phyloP scores from a whole-genome alignment of 2,329 filamentous ascomycete species.

The Alternaria sp. region DNA sequence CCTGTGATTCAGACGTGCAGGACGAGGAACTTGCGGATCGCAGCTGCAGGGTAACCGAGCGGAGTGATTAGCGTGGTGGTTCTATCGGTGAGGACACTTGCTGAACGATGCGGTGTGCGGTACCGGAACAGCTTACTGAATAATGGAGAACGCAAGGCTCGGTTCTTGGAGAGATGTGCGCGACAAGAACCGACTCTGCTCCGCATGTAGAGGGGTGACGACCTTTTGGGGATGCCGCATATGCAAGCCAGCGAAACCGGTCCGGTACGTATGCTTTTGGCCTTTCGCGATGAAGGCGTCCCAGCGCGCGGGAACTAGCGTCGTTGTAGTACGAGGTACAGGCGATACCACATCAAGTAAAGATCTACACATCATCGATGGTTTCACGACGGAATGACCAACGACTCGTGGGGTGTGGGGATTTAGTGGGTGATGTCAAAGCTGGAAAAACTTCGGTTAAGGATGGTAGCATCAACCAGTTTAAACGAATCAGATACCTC shows the following conservation, averaged over 20 bases:
- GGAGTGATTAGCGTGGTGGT: background rate
- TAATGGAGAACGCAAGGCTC: background rate
- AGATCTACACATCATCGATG: slow-evolving; percentile 20
- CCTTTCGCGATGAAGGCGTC: slow-evolving; percentile 3
- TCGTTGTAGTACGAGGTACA: slow-evolving; percentile 11
- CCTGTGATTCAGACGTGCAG: slow-evolving; percentile 15
- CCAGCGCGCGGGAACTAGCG: slow-evolving; percentile 7
- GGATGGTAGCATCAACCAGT: background rate
- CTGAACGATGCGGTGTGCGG: slow-evolving; percentile 8
- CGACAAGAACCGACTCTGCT: background rate
- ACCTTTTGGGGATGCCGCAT: background rate
- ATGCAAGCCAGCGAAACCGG: slow-evolving; percentile 5
- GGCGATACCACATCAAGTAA: slow-evolving; percentile 17
- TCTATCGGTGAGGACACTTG: background rate
- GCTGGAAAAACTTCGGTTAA: slow-evolving; percentile 5
- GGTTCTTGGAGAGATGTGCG: background rate
- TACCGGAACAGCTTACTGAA: slow-evolving; percentile 6
- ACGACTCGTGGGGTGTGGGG: slow-evolving; percentile 19
- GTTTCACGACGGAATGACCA: slow-evolving; percentile 9
- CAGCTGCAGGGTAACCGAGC: slow-evolving; percentile 16
- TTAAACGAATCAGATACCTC: background rate
- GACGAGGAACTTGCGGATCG: slow-evolving; percentile 16
- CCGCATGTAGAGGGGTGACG: background rate
- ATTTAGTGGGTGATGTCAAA: slow-evolving; percentile 9
- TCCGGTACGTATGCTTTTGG: slow-evolving; percentile 5